These are phyloP conservation scores for Starmerella potacharoeniae DNA, from an alignment of 805 yeast species.

Conservation along the genomic window DNA sequence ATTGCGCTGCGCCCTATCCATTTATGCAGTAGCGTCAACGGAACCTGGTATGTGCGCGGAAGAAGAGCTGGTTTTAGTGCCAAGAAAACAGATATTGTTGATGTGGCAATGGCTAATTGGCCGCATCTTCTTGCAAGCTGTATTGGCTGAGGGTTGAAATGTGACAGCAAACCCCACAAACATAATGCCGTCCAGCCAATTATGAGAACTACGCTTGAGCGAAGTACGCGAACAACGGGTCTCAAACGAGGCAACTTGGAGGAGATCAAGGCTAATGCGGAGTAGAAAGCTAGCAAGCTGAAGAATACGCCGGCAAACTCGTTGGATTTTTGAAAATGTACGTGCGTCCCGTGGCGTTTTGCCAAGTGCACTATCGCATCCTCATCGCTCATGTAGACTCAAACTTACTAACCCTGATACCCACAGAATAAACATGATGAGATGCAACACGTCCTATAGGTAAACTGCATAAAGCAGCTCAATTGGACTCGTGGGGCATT, in stretches of 20 bases:
- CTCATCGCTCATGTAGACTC: background rate
- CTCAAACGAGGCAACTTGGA: background rate
- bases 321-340: slow-evolving; percentile 19
- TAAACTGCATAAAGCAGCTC: background rate
- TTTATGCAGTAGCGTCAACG: slow-evolving; percentile 70
- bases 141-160: slow-evolving; percentile 9
- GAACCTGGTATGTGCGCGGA: slow-evolving; percentile 60
- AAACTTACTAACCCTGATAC: background rate
- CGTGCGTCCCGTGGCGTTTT: slow-evolving; percentile 19
- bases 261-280: slow-evolving; percentile 5
- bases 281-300: slow-evolving; percentile 13
- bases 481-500: background rate
- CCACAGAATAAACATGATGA: background rate
- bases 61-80: slow-evolving; percentile 76
- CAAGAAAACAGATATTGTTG: slow-evolving; percentile 65
- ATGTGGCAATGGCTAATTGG: slow-evolving; percentile 57
- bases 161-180: slow-evolving; percentile 12
- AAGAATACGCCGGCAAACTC: slow-evolving; percentile 10
- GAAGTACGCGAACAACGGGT: slow-evolving; percentile 3
- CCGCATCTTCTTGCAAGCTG: slow-evolving; percentile 65
- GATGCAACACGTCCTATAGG: background rate
- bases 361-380: slow-evolving; percentile 7
- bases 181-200: slow-evolving; percentile 8
- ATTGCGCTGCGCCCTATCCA: slow-evolving; percentile 82
- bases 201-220: slow-evolving; percentile 8